phyloP scores from a whole-genome alignment of 208 protist genomes.

The Leishmania martiniquensis region DNA sequence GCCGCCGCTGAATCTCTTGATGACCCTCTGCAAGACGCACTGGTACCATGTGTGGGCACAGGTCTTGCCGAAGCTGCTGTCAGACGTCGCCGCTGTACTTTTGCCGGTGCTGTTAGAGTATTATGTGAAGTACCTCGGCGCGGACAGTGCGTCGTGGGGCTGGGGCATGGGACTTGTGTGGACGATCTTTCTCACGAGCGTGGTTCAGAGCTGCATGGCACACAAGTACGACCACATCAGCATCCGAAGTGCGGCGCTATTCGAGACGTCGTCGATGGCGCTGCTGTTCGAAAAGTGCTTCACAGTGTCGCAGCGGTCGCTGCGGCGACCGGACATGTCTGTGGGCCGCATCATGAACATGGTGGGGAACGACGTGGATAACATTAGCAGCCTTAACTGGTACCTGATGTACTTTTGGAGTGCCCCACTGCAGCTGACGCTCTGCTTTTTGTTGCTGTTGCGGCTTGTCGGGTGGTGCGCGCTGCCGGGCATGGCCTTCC shows the following conservation, averaged over 20 bases:
- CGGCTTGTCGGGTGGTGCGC: constrained; percentile 58
- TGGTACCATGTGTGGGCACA: constrained; percentile 40
- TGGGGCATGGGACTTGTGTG: constrained; percentile 31
- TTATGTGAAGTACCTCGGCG: constrained; percentile 45
- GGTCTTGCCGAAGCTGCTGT: constrained; percentile 35
- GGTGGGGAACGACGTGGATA: constrained; percentile 37
- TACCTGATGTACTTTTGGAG: constrained; percentile 84
- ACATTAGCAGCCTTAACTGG: constrained; percentile 59
- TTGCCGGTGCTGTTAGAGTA: constrained; percentile 44
- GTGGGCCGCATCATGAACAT: constrained; percentile 88
- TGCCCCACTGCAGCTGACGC: constrained; percentile 60
- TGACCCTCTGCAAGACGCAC: constrained; percentile 33
- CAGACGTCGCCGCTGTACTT: constrained; percentile 29
- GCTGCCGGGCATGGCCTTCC: constrained; percentile 54
- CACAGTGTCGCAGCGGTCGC: constrained; percentile 33
- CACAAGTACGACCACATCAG: constrained; percentile 77
- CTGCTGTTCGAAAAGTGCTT: constrained; percentile 85
- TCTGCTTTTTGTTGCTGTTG: constrained; percentile 51
- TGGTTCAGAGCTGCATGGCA: constrained; percentile 34
- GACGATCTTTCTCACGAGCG: constrained; percentile 37
- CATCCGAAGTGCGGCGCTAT: constrained; percentile 42
- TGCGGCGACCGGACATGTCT: constrained; percentile 56
- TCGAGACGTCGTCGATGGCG: constrained; percentile 67
- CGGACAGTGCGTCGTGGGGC: constrained; percentile 21
- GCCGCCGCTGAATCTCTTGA: constrained; percentile 25